Conservation (phyloP, 1,139 yeast species). For the Wickerhamomyces sp. region DNA sequence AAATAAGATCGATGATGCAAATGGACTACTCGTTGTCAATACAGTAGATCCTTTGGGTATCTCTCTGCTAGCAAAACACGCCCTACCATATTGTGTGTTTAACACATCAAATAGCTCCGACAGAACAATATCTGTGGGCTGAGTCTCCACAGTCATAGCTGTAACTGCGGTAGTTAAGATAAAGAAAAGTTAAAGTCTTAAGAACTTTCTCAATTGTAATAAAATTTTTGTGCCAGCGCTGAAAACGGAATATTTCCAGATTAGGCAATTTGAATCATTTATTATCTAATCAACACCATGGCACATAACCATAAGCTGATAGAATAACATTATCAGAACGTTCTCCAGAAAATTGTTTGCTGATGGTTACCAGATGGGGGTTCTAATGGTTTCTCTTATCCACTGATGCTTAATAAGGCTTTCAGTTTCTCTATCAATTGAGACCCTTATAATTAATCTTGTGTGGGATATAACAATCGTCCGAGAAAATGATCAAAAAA, state of each 20-base stretch:
- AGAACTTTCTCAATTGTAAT: not conserved
- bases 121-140: slow-evolving; percentile 13
- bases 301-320: not conserved
- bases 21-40: slow-evolving; percentile 36
- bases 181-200: too few species aligned
- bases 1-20: slow-evolving; percentile 45
- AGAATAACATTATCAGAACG: too few species aligned
- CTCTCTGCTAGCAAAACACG: slow-evolving; percentile 47
- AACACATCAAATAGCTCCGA: slow-evolving; percentile 32
- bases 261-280: not conserved
- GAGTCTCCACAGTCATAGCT: slow-evolving; percentile 3
- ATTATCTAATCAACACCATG: not conserved
- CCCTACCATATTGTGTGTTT: slow-evolving; percentile 53
- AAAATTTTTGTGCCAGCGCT: not conserved
- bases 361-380: too few species aligned
- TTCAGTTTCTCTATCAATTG: too few species aligned
- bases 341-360: too few species aligned
- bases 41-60: slow-evolving; percentile 42
- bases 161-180: not conserved
- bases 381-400: too few species aligned
- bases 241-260: not conserved
- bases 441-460: too few species aligned
- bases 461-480: not conserved
- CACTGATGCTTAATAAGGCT: too few species aligned
- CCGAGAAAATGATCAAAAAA: not conserved